These are phyloP conservation scores for Nakazawaea pomicola DNA, from an alignment of 805 yeast genomes.

Conservation along the genomic window DNA sequence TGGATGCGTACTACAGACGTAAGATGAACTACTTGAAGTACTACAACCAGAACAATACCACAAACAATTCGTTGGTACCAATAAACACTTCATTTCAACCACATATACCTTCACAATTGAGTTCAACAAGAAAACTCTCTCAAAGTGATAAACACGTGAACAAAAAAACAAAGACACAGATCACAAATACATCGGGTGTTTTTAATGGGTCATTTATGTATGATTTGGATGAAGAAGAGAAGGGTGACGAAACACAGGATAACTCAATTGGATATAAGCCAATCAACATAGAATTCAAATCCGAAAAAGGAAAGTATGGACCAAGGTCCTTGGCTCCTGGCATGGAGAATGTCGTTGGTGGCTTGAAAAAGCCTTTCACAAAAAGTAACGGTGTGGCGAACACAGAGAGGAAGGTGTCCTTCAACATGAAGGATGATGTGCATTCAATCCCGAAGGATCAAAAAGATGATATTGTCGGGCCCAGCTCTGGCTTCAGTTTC, in stretches of 20 bases:
- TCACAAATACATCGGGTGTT: slow-evolving; percentile 9
- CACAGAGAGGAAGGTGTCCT: neutral
- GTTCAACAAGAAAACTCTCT: slow-evolving; percentile 4
- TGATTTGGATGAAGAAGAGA: slow-evolving; percentile 11
- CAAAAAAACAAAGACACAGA: slow-evolving; percentile 1
- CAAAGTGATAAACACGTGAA: too few relatives aligned
- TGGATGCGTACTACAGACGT: slow-evolving; percentile 11
- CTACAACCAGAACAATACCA: slow-evolving; percentile 2
- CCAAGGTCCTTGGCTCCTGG: slow-evolving; percentile 8
- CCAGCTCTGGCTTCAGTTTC: slow-evolving; percentile 9
- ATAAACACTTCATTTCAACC: slow-evolving; percentile 7
- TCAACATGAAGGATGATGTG: slow-evolving; percentile 1
- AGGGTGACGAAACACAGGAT: neutral
- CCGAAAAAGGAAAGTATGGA: slow-evolving; percentile 7
- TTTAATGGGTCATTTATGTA: slow-evolving; percentile 12
- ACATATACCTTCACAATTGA: neutral
- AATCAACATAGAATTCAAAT: slow-evolving; percentile 3
- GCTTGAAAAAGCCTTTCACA: slow-evolving; percentile 3
- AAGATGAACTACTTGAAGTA: slow-evolving; percentile 13
- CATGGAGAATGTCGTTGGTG: slow-evolving; percentile 7
- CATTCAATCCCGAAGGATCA: neutral
- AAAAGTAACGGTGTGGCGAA: neutral
- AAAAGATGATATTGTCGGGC: neutral
- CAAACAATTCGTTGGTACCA: slow-evolving; percentile 3
- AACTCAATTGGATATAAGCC: slow-evolving; percentile 1